A percentile compares a stretch with the other conserved stretches of the same genome.
phyloP scores from a whole-genome alignment of 192 early-diverging fungal genomes.

The Podila verticillata region DNA sequence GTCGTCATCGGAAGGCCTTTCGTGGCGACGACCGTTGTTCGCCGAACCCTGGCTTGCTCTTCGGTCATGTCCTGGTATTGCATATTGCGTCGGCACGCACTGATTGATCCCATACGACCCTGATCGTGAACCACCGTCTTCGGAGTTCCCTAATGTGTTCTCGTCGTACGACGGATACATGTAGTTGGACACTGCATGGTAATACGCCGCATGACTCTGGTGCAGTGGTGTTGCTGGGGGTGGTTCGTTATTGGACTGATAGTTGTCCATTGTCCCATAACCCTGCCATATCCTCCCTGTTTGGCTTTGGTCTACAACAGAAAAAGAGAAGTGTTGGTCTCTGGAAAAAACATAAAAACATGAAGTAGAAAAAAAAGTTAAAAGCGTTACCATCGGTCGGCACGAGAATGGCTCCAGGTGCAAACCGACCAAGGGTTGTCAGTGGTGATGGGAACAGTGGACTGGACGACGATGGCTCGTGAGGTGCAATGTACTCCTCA shows the following conservation, averaged over 20 bases:
- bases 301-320: background rate
- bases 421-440: slow-evolving; percentile 37
- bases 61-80: slow-evolving; percentile 17
- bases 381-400: slow-evolving; percentile 13
- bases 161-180: slow-evolving; percentile 23
- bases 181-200: slow-evolving; percentile 47
- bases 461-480: slow-evolving; percentile 47
- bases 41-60: slow-evolving; percentile 2
- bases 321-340: background rate
- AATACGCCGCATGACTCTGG: slow-evolving; percentile 50
- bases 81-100: slow-evolving; percentile 7
- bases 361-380: no score
- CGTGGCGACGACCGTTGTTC: background rate
- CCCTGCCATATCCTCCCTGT: slow-evolving; percentile 38
- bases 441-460: slow-evolving; percentile 45
- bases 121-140: slow-evolving; percentile 1
- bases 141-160: slow-evolving; percentile 1
- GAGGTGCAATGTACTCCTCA: slow-evolving; percentile 34
- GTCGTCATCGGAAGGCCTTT: slow-evolving; percentile 11
- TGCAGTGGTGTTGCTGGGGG: slow-evolving; percentile 4
- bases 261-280: slow-evolving; percentile 26
- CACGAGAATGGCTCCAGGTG: slow-evolving; percentile 8
- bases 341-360: no score
- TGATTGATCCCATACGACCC: background rate
- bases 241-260: background rate